These are phyloP conservation scores for Vairimorpha apis DNA, from an alignment of 371 early-diverging fungal species.

Conservation along the genomic window DNA sequence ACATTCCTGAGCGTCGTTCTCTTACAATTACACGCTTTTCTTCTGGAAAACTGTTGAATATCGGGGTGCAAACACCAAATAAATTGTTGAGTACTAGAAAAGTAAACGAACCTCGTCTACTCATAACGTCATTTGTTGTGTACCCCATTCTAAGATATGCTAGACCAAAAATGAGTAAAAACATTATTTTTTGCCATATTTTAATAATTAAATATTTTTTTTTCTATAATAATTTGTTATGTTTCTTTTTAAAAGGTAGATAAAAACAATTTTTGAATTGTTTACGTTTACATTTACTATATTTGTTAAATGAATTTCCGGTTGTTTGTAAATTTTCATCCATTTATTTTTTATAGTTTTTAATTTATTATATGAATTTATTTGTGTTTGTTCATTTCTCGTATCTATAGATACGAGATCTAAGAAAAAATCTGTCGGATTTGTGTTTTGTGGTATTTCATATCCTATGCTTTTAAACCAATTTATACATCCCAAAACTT, in stretches of 20 bases:
- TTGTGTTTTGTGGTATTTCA: conserved; percentile 68
- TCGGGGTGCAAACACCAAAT: conserved; percentile 63
- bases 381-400: conserved; percentile 47
- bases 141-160: conserved; percentile 42
- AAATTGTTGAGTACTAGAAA: conserved; percentile 63
- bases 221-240: conserved; percentile 60
- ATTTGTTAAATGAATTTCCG: neutral
- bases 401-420: conserved; percentile 66
- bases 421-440: conserved; percentile 70
- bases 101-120: conserved; percentile 63
- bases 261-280: neutral
- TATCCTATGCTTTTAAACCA: conserved; percentile 67
- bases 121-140: conserved; percentile 61
- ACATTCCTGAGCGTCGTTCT: conserved; percentile 65
- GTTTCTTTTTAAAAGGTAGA: conserved; percentile 60
- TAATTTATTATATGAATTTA: conserved; percentile 49
- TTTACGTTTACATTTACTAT: neutral
- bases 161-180: conserved; percentile 43
- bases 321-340: conserved; percentile 11
- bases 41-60: conserved; percentile 59
- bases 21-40: conserved; percentile 64
- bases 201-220: conserved; percentile 55
- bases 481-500: conserved; percentile 61
- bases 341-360: conserved; percentile 56
- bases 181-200: conserved; percentile 55